phyloP scores from a whole-genome alignment of 177 flowering plant genomes.

The Vitis hybrid region DNA sequence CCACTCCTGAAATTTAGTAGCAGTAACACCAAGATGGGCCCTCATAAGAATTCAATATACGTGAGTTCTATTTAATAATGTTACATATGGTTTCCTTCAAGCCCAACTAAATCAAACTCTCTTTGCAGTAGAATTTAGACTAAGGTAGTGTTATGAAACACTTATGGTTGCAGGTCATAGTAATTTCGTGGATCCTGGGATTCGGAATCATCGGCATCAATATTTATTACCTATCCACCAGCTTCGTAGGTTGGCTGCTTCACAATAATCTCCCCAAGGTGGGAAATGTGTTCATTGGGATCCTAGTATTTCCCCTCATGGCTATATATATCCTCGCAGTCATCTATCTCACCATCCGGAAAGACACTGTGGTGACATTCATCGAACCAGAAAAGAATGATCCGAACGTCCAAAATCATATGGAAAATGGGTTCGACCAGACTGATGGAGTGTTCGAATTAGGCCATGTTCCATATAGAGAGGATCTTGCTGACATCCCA shows the following conservation, averaged over 20 bases:
- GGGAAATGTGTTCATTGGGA: slow-evolving; percentile 55
- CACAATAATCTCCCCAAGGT: slow-evolving; percentile 46
- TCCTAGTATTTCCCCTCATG: slow-evolving; percentile 60
- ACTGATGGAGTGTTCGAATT: background rate
- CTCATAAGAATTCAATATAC: slow-evolving; percentile 60
- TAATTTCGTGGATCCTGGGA: slow-evolving; percentile 60
- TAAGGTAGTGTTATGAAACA: background rate
- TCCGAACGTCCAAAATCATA: slow-evolving; percentile 20
- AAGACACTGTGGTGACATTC: slow-evolving; percentile 48
- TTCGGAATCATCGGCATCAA: slow-evolving; percentile 66
- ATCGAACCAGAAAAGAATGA: slow-evolving; percentile 35
- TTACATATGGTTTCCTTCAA: too few relatives aligned
- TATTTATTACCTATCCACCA: slow-evolving; percentile 59
- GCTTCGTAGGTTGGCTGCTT: slow-evolving; percentile 56
- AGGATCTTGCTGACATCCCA: slow-evolving; percentile 57
- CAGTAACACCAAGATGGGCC: slow-evolving; percentile 69
- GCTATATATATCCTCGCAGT: slow-evolving; percentile 46
- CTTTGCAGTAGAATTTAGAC: too few relatives aligned
- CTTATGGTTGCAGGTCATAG: slow-evolving; percentile 41
- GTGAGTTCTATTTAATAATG: slow-evolving; percentile 31
- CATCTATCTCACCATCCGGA: slow-evolving; percentile 52
- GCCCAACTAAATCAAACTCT: too few relatives aligned
- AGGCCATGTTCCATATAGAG: slow-evolving; percentile 35
- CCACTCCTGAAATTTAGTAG: slow-evolving; percentile 79
- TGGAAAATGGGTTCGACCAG: slow-evolving; percentile 30